Conservation (phyloP, 345 rosid genomes). For the Boechera retrofracta region DNA sequence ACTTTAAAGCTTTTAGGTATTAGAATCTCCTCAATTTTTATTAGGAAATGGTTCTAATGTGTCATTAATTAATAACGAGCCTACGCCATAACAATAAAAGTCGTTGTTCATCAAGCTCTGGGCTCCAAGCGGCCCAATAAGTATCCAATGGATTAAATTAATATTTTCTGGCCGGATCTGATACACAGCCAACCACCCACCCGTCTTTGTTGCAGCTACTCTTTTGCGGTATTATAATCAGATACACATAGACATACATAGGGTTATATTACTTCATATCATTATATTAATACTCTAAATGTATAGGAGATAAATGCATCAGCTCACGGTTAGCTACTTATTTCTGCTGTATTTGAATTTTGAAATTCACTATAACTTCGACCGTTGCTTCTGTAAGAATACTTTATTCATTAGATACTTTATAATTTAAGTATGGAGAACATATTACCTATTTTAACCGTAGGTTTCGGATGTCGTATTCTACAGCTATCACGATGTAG, state of each 20-base stretch:
- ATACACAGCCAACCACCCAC: not conserved
- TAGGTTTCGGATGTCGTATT: not conserved
- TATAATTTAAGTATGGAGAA: not conserved
- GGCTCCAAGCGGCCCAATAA: constrained; percentile 23
- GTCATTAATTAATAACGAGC: too few relatives aligned
- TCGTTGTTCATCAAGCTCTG: not conserved
- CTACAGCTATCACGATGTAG: not conserved
- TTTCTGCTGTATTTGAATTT: constrained; percentile 31
- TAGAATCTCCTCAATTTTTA: not conserved
- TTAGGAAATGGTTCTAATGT: not conserved
- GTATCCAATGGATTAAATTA: not conserved
- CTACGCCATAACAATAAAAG: too few relatives aligned
- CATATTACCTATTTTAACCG: not conserved
- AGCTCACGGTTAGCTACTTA: constrained; percentile 26
- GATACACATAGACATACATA: not conserved
- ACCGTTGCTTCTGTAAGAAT: constrained; percentile 19
- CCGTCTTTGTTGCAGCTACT: not conserved
- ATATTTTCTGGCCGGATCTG: constrained; percentile 2
- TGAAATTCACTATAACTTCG: constrained; percentile 29
- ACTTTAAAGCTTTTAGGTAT: too few relatives aligned
- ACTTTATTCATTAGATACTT: constrained; percentile 10
- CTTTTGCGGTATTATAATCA: not conserved
- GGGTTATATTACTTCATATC: not conserved
- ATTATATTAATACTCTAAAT: not conserved
- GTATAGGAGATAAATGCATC: constrained; percentile 22